A percentile compares a stretch with the other conserved stretches of the same genome.
phyloP scores from a whole-genome alignment of 345 rosid genomes.

The Acer saccharum region DNA sequence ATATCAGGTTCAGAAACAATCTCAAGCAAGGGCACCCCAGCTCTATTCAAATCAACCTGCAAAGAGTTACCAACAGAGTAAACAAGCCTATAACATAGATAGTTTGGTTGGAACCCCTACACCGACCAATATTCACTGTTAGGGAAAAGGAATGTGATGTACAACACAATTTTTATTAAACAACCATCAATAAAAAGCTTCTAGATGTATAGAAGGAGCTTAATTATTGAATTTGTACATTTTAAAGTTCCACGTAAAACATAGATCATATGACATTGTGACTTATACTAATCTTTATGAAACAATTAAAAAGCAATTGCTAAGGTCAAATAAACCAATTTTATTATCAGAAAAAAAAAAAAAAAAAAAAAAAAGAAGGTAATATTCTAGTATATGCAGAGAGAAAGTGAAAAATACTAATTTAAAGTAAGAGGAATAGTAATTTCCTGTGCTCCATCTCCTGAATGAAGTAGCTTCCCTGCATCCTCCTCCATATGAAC shows the following conservation, averaged over 20 bases:
- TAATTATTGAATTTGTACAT: background rate
- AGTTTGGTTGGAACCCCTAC: background rate
- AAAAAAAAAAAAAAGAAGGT: background rate
- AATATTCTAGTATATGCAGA: background rate
- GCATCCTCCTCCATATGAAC: constrained; percentile 99
- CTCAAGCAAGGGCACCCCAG: constrained; percentile 97
- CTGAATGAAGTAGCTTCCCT: constrained; percentile 85
- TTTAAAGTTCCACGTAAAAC: background rate
- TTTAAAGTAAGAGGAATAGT: constrained; percentile 25
- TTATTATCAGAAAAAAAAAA: background rate
- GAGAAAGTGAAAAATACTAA: constrained; percentile 8
- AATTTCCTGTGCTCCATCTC: constrained; percentile 72
- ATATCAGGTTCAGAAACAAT: constrained; percentile 98
- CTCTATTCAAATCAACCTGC: constrained; percentile 94
- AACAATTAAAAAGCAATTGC: constrained; percentile 4
- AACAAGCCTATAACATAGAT: constrained; percentile 7
- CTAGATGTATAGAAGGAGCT: background rate
- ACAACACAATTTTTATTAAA: background rate
- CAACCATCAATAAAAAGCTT: background rate
- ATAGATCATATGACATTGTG: background rate
- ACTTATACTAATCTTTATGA: background rate
- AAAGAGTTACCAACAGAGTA: constrained; percentile 23
- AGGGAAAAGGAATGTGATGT: background rate
- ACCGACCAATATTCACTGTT: background rate
- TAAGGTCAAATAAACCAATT: background rate